Evolutionary conservation across 345 rosid genomes (phyloP).

Genomic region (Lepidium sativum): DNA sequence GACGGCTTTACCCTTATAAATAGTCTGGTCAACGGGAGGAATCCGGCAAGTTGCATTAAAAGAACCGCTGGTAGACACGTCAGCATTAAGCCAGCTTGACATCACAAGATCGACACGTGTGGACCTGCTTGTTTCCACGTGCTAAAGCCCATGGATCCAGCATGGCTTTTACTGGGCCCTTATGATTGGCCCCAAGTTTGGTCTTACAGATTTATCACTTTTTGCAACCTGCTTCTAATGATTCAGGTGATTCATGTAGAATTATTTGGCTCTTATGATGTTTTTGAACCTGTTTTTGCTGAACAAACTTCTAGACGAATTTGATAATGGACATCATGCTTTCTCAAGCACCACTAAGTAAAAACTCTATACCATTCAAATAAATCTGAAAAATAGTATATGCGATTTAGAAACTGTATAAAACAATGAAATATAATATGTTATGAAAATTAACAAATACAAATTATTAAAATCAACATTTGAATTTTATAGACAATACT

Average conservation of each 20-base stretch:
- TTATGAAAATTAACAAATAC: no score
- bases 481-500: no score
- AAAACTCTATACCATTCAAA: no score
- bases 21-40: constrained; percentile 10
- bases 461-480: no score
- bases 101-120: constrained; percentile 17
- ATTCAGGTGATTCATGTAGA: constrained; percentile 20
- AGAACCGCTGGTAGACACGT: constrained; percentile 7
- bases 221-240: neutral
- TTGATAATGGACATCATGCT: no score
- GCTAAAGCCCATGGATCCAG: constrained; percentile 16
- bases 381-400: no score
- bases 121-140: constrained; percentile 10
- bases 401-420: no score
- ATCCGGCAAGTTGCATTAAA: neutral
- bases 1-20: constrained; percentile 9
- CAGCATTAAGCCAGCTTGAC: constrained; percentile 18
- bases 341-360: no score
- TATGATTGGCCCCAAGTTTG: neutral
- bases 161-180: neutral
- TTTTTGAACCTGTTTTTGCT: no score
- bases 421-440: no score
- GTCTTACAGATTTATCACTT: neutral
- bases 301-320: no score
- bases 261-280: no score